A percentile compares a stretch with the other conserved stretches of the same genome.
Evolutionary conservation across 1,284 basidiomycete species (phyloP).

Genomic region (Puccinia novopanici): DNA sequence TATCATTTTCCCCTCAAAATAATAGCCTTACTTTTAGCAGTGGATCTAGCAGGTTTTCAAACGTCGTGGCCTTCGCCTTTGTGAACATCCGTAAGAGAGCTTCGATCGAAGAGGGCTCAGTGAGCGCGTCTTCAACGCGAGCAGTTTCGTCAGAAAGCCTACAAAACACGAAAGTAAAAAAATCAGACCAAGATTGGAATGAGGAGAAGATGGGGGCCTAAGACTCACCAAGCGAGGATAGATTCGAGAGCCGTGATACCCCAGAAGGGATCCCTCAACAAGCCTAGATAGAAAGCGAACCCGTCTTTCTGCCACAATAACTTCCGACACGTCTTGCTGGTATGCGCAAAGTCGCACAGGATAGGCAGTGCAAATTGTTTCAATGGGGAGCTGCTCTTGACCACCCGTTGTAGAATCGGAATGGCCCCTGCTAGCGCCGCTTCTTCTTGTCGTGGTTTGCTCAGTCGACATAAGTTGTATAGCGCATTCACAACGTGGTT

Average conservation of each 20-base stretch:
- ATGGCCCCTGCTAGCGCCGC: conserved; percentile 93
- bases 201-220: background rate
- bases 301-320: conserved; percentile 86
- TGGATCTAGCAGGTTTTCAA: conserved; percentile 91
- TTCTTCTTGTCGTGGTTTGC: conserved; percentile 91
- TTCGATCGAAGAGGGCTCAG: conserved; percentile 71
- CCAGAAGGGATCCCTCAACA: conserved; percentile 92
- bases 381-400: conserved; percentile 81
- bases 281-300: conserved; percentile 71
- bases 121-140: conserved; percentile 82
- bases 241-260: conserved; percentile 89
- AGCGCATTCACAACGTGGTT: conserved; percentile 92
- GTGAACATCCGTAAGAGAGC: conserved; percentile 80
- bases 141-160: conserved; percentile 94
- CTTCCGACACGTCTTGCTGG: conserved; percentile 83
- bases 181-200: background rate
- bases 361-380: conserved; percentile 96
- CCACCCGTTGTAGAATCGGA: conserved; percentile 82
- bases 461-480: conserved; percentile 89
- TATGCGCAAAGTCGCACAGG: conserved; percentile 88
- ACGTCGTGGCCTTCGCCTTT: conserved; percentile 82
- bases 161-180: background rate
- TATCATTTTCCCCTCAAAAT: no score
- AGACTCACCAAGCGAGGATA: conserved; percentile 77
- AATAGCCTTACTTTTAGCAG: conserved; percentile 56